A percentile compares a stretch with the other conserved stretches of the same genome.
These are phyloP conservation scores for Pythium aquatile DNA, from an alignment of 352 stramenopile species.

Conservation along the genomic window DNA sequence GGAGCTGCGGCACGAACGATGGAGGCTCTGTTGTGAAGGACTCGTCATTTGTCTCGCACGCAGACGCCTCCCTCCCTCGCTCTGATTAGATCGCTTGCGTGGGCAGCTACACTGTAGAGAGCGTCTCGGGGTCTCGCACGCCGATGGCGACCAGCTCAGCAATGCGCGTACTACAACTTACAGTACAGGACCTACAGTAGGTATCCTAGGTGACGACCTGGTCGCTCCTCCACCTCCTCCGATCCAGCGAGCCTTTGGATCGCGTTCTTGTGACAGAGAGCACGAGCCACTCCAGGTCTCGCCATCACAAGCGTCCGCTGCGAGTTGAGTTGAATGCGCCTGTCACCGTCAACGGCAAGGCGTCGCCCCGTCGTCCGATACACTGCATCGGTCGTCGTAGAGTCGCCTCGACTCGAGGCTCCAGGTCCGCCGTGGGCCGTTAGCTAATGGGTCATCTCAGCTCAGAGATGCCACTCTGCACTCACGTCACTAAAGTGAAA, in stretches of 20 bases:
- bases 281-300: not conserved
- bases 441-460: constrained; percentile 22
- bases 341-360: not conserved
- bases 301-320: not conserved
- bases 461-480: not conserved
- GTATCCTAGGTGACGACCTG: not conserved
- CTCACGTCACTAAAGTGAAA: not conserved
- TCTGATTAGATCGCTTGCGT: constrained; percentile 1
- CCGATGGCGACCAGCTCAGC: not conserved
- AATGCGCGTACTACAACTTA: too few relatives aligned
- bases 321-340: not conserved
- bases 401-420: too few relatives aligned
- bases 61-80: not conserved
- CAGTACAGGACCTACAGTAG: too few relatives aligned
- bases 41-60: not conserved
- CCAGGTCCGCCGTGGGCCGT: not conserved
- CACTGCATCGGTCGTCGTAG: not conserved
- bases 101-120: not conserved
- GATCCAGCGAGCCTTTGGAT: not conserved
- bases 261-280: constrained; percentile 1
- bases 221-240: not conserved
- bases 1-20: not conserved
- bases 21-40: too few relatives aligned
- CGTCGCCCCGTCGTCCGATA: not conserved
- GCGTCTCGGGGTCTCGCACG: not conserved